Evolutionary conservation across 345 rosid species (phyloP).

Genomic region (Eucalyptus virginea): DNA sequence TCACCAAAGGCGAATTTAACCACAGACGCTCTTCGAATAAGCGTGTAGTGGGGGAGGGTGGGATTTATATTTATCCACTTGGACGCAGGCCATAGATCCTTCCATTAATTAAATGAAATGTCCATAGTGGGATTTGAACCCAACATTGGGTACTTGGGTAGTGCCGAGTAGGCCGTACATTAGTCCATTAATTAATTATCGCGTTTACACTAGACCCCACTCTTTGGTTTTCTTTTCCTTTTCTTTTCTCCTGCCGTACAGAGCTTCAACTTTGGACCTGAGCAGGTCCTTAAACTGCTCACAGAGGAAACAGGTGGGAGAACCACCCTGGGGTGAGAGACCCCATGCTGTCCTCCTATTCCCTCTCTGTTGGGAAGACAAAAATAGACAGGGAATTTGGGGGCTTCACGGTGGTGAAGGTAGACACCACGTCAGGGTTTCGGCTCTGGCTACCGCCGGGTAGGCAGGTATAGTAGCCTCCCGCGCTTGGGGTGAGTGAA

Average conservation of each 20-base stretch:
- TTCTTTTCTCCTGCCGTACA: rapidly evolving
- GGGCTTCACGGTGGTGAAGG: too few species aligned
- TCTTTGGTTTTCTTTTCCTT: neutral
- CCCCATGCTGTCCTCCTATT: too few species aligned
- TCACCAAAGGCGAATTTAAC: too few species aligned
- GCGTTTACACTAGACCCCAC: neutral
- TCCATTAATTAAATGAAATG: neutral
- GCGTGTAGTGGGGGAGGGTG: neutral
- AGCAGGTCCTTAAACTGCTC: too few species aligned
- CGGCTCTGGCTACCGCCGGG: too few species aligned
- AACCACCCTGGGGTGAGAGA: too few species aligned
- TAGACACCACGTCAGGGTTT: too few species aligned
- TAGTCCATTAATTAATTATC: neutral
- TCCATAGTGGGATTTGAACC: neutral
- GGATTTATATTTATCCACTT: neutral
- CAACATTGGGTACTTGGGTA: neutral
- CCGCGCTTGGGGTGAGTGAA: too few species aligned
- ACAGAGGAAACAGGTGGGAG: too few species aligned
- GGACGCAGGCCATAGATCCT: neutral
- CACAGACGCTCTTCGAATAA: neutral
- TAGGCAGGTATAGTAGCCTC: too few species aligned
- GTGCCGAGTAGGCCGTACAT: neutral
- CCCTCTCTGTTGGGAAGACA: too few species aligned
- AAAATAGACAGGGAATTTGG: too few species aligned
- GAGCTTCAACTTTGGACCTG: neutral